Base-by-base conservation (phyloP, 2,329 filamentous ascomycete genomes). In the Aureobasidium pullulans region DNA sequence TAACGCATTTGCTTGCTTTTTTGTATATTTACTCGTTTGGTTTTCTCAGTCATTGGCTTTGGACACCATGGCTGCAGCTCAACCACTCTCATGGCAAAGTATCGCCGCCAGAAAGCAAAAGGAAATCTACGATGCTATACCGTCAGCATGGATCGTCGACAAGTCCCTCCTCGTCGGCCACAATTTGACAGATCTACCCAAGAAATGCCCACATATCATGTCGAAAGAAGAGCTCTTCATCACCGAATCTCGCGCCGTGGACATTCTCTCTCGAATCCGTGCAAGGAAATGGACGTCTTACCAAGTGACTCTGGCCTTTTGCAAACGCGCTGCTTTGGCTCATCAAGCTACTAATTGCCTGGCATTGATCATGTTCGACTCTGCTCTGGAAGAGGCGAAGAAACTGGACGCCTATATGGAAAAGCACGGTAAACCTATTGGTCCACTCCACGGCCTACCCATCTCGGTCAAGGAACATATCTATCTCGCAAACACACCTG, bases 401-500 rank as follows among this genome's bases (percentile, higher is more conserved):
- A 71, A 76, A 47, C 72, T 81, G 2, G 81, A 83, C 64, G 71
- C 75, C 0, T 73, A 81, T 59, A 70, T 80, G 3, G 64, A 68
- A 11, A 70, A 68, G 49, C 76, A 71, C 11, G 72, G 72, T 37
- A 66, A 71, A 62, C 67, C 75, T 0, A 71, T 78, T 46, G 86
- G 86, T 0, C 84, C 85, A 4, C 76, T 89, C 2, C 85, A 88
- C 67, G 86, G 83, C 70, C 50, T 85, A 0, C 82, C 82, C 1
- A 75, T 85, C 9, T 81, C 84, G 0, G 76, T 89, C 53, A 89
- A 89, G 66, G 85, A 88, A 70, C 83, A 84, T 65, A 84, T 87
- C 73, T 78, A 86, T 57, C 71, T 86, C 7, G 66, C 69, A 7
- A 81, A 81, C 13, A 54, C 44, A 29, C 47, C 57, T 7, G 47